Conservation (phyloP, 2,329 filamentous ascomycete genomes). For the Paracamarosporium sp. region DNA sequence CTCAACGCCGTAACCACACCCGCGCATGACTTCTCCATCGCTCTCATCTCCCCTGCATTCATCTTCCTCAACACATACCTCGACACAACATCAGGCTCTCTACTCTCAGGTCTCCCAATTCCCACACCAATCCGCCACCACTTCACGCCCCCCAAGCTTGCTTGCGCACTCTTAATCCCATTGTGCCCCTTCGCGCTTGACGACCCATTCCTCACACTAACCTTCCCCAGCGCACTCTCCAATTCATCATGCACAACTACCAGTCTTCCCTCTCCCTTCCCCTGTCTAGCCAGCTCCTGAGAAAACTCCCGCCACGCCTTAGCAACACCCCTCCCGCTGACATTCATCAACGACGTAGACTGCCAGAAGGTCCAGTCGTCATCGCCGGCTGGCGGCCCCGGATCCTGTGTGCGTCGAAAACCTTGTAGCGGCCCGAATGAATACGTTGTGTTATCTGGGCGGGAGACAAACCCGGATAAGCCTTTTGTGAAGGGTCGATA, state of each 20-base stretch:
- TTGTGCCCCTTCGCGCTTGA: conserved; percentile 53
- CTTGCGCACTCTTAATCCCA: conserved; percentile 51
- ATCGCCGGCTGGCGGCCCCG: conserved; percentile 26
- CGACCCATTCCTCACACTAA: conserved; percentile 69
- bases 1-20: conserved; percentile 61
- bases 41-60: conserved; percentile 47
- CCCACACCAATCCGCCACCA: conserved; percentile 76
- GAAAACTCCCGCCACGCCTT: conserved; percentile 67
- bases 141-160: conserved; percentile 39
- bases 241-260: conserved; percentile 91
- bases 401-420: conserved; percentile 16
- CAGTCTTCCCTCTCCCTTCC: conserved; percentile 56
- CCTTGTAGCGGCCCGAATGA: conserved; percentile 57
- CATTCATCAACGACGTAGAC: conserved; percentile 82
- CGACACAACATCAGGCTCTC: conserved; percentile 72
- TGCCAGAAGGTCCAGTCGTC: conserved; percentile 71
- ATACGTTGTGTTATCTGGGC: conserved; percentile 31
- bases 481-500: conserved; percentile 40
- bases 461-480: conserved; percentile 37
- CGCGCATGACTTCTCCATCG: conserved; percentile 56
- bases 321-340: conserved; percentile 74
- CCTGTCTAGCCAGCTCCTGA: conserved; percentile 9
- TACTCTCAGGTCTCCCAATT: conserved; percentile 79
- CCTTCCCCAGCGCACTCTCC: conserved; percentile 72
- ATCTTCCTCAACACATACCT: conserved; percentile 79